phyloP scores from a whole-genome alignment of 768 basidiomycete genomes.

The Trametes villosa region DNA sequence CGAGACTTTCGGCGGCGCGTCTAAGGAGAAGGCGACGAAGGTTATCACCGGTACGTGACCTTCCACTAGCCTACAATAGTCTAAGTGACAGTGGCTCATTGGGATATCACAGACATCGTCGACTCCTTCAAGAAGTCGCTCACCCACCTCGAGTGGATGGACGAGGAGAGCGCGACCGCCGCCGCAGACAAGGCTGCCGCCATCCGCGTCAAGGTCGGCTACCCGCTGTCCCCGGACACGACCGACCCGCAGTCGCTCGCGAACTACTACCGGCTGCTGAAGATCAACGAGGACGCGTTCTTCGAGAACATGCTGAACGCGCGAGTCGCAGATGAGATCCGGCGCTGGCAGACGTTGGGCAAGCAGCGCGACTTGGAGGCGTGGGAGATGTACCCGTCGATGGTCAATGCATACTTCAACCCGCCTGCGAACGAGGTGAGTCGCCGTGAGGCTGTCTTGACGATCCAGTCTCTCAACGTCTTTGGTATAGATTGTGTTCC shows the following conservation, averaged over 20 bases:
- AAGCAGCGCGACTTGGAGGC: constrained; percentile 64
- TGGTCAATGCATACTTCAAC: constrained; percentile 88
- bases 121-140: constrained; percentile 82
- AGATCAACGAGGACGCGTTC: constrained; percentile 69
- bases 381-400: constrained; percentile 91
- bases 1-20: constrained; percentile 77
- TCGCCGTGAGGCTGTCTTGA: background rate
- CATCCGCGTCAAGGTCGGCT: constrained; percentile 91
- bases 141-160: constrained; percentile 87
- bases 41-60: constrained; percentile 70
- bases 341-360: constrained; percentile 80
- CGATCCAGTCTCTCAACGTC: background rate
- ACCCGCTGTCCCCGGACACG: constrained; percentile 86
- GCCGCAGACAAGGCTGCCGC: constrained; percentile 88
- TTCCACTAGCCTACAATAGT: background rate
- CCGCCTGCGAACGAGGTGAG: constrained; percentile 85
- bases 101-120: constrained; percentile 61
- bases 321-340: constrained; percentile 59
- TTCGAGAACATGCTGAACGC: constrained; percentile 83
- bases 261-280: constrained; percentile 73
- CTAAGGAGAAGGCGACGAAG: constrained; percentile 77
- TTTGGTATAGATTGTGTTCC: constrained; percentile 79
- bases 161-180: constrained; percentile 74
- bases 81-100: background rate
- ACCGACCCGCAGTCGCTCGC: constrained; percentile 67